phyloP scores from a whole-genome alignment of 305 asterid species.

The Fraxinus ornus region DNA sequence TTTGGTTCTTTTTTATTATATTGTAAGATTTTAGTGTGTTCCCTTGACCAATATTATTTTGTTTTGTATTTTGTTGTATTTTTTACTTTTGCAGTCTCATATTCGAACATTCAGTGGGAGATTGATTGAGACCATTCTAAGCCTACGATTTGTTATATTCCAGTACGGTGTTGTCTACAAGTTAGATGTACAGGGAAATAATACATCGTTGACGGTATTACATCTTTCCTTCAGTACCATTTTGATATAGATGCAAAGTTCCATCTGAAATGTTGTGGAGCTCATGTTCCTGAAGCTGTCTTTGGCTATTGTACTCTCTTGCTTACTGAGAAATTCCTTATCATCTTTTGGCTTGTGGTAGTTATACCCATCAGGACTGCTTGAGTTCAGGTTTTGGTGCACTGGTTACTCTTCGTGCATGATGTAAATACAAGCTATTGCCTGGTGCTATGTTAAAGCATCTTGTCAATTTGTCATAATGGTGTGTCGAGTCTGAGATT shows the following conservation, averaged over 20 bases:
- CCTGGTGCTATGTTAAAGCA: neutral
- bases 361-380: neutral
- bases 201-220: slow-evolving; percentile 80
- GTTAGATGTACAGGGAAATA: slow-evolving; percentile 57
- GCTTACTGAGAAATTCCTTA: neutral
- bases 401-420: neutral
- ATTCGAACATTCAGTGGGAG: slow-evolving; percentile 86
- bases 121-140: slow-evolving; percentile 85
- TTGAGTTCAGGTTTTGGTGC: neutral
- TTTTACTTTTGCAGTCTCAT: slow-evolving; percentile 69
- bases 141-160: slow-evolving; percentile 89
- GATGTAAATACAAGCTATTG: neutral
- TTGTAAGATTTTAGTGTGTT: neutral
- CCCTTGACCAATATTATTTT: neutral
- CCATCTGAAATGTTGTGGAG: neutral
- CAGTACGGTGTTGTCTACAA: slow-evolving; percentile 93
- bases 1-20: slow-evolving; percentile 17
- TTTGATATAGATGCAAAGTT: slow-evolving; percentile 3
- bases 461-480: neutral
- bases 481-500: neutral
- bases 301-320: neutral
- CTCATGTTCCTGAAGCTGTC: neutral
- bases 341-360: neutral
- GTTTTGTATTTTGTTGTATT: slow-evolving; percentile 20
- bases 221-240: neutral